Base-by-base conservation (phyloP, 306 rosid species). In the Chamaecrista fasciculata region DNA sequence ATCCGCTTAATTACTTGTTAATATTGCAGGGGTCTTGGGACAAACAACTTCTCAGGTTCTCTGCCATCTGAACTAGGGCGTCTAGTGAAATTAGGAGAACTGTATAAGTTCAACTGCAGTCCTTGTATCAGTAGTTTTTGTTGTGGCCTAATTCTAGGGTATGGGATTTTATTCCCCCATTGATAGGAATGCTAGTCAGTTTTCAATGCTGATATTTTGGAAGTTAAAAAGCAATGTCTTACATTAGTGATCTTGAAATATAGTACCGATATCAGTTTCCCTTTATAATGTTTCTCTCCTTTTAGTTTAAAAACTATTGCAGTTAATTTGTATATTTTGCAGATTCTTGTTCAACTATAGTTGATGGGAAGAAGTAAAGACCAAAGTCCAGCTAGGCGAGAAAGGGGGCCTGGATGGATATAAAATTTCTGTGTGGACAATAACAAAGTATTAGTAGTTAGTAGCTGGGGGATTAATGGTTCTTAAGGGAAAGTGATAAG, bases 11-110 rank as follows among this genome's bases (percentile, higher is more conserved):
- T 29, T 56, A 18, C 23, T 78, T 71, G 14, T 55, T 49, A 66
- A 63, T 70, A 64, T 67, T 81, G 61, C 68, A 92, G 98, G 53
- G 10, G 53, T 25, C 62, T 86, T 66, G 39, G 37, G 42, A 43
- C 88, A 55, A 92, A 87, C 86, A 93, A 86, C 64, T 87, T 90
- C 74, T 73, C 89, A 1, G 96, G 96, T 23, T 39, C 91, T 76
- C 74, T 93, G 15, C 98, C 98, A 49, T 62, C 84, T 12, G 96
- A 93, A 66, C 85, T 93, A 12, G 98, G 98, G 34, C 69, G 75
- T 6, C 71, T 93, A 25, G 26, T 67, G 29, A 80, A 84, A 71
- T 37, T 93, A 49, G 4, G 77, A 50, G 34, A 85, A 43, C 69
- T 90, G 96, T 90, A n/a, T n/a, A 76, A 87, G 93, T 71, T 58